Evolutionary conservation across 352 stramenopile species (phyloP).

Genomic region (Phytophthora brassicae): DNA sequence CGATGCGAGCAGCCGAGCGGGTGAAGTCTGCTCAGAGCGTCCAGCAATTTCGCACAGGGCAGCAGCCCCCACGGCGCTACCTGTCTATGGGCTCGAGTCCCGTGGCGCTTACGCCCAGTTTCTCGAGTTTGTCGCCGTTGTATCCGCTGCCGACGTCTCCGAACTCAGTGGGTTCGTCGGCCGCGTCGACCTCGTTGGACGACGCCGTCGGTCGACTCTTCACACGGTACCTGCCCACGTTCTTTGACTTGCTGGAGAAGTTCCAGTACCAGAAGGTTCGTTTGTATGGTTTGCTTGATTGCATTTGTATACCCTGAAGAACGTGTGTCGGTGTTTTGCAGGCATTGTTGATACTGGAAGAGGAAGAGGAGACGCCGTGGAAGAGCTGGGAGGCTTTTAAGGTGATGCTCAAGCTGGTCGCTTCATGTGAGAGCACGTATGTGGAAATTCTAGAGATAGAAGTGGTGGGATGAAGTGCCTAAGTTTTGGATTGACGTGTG

Average conservation of each 20-base stretch:
- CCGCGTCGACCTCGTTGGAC: conserved; percentile 33
- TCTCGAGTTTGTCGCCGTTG: conserved; percentile 45
- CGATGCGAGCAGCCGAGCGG: conserved; percentile 9
- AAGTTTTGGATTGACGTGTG: background rate
- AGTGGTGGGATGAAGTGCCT: background rate
- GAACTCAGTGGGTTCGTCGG: conserved; percentile 18
- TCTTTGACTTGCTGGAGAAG: conserved; percentile 63
- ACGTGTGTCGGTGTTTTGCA: conserved; percentile 7
- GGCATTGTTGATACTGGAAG: conserved; percentile 47
- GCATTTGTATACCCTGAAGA: background rate
- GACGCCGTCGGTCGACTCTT: conserved; percentile 52
- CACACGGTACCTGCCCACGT: conserved; percentile 52
- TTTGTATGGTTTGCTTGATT: background rate
- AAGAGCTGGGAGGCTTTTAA: conserved; percentile 50
- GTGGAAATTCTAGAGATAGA: conserved; percentile 5
- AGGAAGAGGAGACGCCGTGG: conserved; percentile 46
- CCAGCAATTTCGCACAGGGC: conserved; percentile 17
- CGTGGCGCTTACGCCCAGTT: conserved; percentile 43
- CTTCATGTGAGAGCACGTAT: conserved; percentile 73
- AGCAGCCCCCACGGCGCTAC: conserved; percentile 25
- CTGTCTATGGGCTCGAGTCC: conserved; percentile 48
- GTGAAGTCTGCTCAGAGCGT: conserved; percentile 26
- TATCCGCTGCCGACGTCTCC: conserved; percentile 40
- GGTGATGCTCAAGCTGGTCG: conserved; percentile 56
- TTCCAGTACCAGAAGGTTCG: conserved; percentile 63